phyloP scores from a whole-genome alignment of 176 grass and related monocot genomes.

The Alloteropsis semialata region DNA sequence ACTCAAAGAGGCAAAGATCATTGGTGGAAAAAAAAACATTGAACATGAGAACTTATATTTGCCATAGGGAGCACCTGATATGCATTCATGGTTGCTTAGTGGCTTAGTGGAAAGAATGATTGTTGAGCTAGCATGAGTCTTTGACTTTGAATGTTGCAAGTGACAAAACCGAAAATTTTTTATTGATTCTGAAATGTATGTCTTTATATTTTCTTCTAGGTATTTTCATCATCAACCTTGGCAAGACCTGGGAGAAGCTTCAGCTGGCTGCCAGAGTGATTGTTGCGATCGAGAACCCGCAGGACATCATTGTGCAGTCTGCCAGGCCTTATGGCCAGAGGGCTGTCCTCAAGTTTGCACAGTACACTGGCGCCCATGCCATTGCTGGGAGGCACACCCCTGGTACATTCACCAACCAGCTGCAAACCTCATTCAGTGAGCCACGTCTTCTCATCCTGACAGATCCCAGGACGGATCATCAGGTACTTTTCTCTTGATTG shows the following conservation, averaged over 20 bases:
- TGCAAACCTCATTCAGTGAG: slow-evolving; percentile 75
- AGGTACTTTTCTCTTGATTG: slow-evolving; percentile 26
- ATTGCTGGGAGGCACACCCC: slow-evolving; percentile 82
- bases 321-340: slow-evolving; percentile 77
- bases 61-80: neutral
- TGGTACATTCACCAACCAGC: slow-evolving; percentile 79
- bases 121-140: neutral
- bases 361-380: slow-evolving; percentile 73
- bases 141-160: neutral
- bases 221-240: slow-evolving; percentile 72
- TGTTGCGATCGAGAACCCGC: slow-evolving; percentile 66
- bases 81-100: neutral
- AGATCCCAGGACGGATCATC: slow-evolving; percentile 73
- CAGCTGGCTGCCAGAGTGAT: slow-evolving; percentile 66
- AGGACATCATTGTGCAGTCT: slow-evolving; percentile 79
- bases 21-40: neutral
- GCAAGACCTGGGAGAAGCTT: slow-evolving; percentile 78
- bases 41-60: neutral
- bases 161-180: neutral
- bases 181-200: neutral
- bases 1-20: neutral
- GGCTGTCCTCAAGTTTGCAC: slow-evolving; percentile 77
- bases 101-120: neutral
- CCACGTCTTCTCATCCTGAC: slow-evolving; percentile 75
- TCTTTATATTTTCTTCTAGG: slow-evolving; percentile 23